A percentile compares a stretch with the other conserved stretches of the same genome.
Conservation (phyloP, 2,329 filamentous ascomycete species). For the Didymella pomorum region DNA sequence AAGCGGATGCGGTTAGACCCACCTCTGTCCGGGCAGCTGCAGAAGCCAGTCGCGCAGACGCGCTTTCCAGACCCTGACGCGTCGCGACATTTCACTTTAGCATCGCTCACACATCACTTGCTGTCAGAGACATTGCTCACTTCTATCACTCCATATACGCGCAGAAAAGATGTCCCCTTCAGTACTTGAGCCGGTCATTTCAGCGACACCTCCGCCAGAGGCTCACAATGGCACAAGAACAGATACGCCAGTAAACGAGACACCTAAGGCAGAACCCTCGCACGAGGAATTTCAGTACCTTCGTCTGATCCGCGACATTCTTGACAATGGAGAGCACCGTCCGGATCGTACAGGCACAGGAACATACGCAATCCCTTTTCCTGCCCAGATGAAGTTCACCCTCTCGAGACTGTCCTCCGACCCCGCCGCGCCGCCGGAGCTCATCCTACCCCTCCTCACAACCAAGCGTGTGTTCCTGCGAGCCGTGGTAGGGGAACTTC, state of each 20-base stretch:
- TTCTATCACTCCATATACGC: not conserved
- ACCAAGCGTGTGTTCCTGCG: constrained; percentile 96
- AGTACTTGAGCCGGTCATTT: constrained; percentile 37
- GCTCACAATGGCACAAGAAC: constrained; percentile 24
- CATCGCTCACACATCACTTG: constrained; percentile 1
- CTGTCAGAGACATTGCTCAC: not conserved
- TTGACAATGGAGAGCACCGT: constrained; percentile 83
- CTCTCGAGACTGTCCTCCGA: constrained; percentile 67
- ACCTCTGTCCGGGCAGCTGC: constrained; percentile 28
- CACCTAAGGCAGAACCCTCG: constrained; percentile 26
- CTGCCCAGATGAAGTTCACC: constrained; percentile 83
- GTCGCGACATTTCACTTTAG: constrained; percentile 29
- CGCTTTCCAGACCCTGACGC: constrained; percentile 38
- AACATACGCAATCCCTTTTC: constrained; percentile 88
- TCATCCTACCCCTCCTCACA: constrained; percentile 89
- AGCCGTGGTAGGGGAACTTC: constrained; percentile 87
- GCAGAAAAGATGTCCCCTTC: constrained; percentile 40
- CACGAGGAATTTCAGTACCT: constrained; percentile 97
- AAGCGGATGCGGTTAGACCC: constrained; percentile 35
- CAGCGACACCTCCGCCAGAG: constrained; percentile 26
- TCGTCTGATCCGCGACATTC: constrained; percentile 83
- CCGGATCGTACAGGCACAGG: constrained; percentile 94
- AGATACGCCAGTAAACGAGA: constrained; percentile 14
- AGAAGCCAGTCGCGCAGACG: constrained; percentile 41
- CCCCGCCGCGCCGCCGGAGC: constrained; percentile 55